Percentiles rank a stretch among this genome's conserved stretches.
Evolutionary conservation across 2,329 filamentous ascomycete species (phyloP).

Genomic region (Aureobasidium leucospermi): DNA sequence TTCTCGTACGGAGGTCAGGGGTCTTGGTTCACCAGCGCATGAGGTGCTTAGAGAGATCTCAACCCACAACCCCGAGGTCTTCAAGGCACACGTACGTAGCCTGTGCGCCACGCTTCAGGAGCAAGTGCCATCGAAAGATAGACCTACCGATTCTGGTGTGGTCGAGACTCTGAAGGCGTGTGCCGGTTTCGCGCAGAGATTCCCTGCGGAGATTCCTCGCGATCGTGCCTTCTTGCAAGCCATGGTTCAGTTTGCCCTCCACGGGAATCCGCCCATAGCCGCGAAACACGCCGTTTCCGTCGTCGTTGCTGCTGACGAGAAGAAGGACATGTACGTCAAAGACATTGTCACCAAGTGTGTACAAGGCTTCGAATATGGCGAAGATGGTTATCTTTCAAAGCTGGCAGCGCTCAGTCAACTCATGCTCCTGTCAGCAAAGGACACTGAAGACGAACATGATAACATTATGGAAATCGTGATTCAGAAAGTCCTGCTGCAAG

Average conservation of each 20-base stretch:
- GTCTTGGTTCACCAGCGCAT: slow-evolving; percentile 71
- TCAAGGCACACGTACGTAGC: slow-evolving; percentile 87
- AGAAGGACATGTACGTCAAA: slow-evolving; percentile 77
- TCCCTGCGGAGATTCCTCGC: slow-evolving; percentile 72
- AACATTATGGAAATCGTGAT: slow-evolving; percentile 72
- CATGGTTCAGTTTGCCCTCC: slow-evolving; percentile 73
- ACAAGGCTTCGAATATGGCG: slow-evolving; percentile 65
- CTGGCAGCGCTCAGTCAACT: slow-evolving; percentile 67
- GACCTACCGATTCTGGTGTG: slow-evolving; percentile 62
- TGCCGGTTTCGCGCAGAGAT: slow-evolving; percentile 80
- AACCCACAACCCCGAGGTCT: slow-evolving; percentile 76
- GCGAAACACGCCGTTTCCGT: slow-evolving; percentile 94
- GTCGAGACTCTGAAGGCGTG: slow-evolving; percentile 92
- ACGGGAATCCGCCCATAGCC: slow-evolving; percentile 71
- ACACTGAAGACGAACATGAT: slow-evolving; percentile 66
- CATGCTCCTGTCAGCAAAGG: slow-evolving; percentile 64
- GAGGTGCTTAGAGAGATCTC: slow-evolving; percentile 91
- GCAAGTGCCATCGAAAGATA: slow-evolving; percentile 64
- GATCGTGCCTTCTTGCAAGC: slow-evolving; percentile 76
- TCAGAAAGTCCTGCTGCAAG: slow-evolving; percentile 64
- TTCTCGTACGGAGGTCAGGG: slow-evolving; percentile 67
- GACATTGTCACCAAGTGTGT: slow-evolving; percentile 72
- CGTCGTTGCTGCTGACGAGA: slow-evolving; percentile 67
- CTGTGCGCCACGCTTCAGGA: slow-evolving; percentile 80
- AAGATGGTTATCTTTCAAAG: slow-evolving; percentile 65